Percentiles rank a stretch among this genome's conserved stretches.
Conservation (phyloP, 768 basidiomycete species). For the Crepidotus variabilis region DNA sequence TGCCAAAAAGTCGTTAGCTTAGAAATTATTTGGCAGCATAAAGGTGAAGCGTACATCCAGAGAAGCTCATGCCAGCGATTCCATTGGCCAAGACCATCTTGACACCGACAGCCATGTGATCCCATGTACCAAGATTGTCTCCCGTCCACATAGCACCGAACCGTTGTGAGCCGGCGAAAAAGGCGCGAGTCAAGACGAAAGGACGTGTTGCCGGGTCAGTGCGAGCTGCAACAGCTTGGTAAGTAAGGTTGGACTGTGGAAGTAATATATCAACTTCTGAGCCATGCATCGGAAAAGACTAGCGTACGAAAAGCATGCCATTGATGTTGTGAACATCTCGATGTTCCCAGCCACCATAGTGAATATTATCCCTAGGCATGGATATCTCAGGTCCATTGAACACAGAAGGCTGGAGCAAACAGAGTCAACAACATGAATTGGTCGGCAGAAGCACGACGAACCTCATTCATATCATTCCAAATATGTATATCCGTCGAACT, state of each 20-base stretch:
- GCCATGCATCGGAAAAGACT: background rate
- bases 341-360: slow-evolving; percentile 96
- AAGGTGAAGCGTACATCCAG: slow-evolving; percentile 65
- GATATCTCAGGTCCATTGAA: slow-evolving; percentile 98
- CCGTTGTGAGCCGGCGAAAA: slow-evolving; percentile 93
- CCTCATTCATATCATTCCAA: slow-evolving; percentile 99
- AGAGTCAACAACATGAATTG: background rate
- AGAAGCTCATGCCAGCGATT: slow-evolving; percentile 88
- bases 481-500: slow-evolving; percentile 85
- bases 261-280: background rate
- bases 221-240: slow-evolving; percentile 73
- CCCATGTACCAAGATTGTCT: slow-evolving; percentile 97
- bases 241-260: slow-evolving; percentile 75
- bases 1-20: slow-evolving; percentile 3
- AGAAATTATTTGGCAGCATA: background rate
- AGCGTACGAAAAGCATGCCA: slow-evolving; percentile 84
- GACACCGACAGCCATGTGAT: slow-evolving; percentile 90
- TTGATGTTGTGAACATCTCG: slow-evolving; percentile 97
- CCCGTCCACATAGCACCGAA: slow-evolving; percentile 99
- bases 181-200: slow-evolving; percentile 93
- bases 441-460: slow-evolving; percentile 23
- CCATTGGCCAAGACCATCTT: slow-evolving; percentile 91
- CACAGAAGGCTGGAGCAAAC: slow-evolving; percentile 66
- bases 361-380: slow-evolving; percentile 64
- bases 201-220: slow-evolving; percentile 77